Percentiles rank a stretch among this genome's conserved stretches.
Evolutionary conservation across 2,329 filamentous ascomycete genomes (phyloP).

Genomic region (Ophiocordyceps camponoti-floridani): DNA sequence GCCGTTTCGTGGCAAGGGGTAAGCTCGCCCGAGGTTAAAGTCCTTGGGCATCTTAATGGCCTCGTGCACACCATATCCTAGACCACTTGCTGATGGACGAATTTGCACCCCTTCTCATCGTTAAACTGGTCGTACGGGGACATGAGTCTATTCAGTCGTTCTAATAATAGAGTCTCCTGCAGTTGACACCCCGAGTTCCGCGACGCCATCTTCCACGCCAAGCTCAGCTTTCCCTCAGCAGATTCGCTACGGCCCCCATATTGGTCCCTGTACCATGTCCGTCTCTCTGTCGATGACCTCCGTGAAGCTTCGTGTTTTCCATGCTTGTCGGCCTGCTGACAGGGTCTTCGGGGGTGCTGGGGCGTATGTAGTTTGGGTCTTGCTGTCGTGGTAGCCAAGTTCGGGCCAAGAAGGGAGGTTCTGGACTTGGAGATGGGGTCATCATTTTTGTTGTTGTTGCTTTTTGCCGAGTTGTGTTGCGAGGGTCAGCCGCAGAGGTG

Average conservation of each 20-base stretch:
- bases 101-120: not conserved
- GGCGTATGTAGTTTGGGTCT: not conserved
- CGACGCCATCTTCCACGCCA: not conserved
- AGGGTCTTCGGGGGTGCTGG: not conserved
- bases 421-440: too few species aligned
- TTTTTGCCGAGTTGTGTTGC: not conserved
- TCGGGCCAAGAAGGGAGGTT: not conserved
- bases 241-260: not conserved
- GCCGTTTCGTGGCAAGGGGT: not conserved
- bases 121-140: not conserved
- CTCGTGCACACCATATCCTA: not conserved
- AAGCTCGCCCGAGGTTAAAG: not conserved
- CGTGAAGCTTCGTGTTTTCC: not conserved
- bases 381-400: not conserved
- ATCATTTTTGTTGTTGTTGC: not conserved
- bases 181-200: not conserved
- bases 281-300: not conserved
- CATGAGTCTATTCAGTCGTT: not conserved
- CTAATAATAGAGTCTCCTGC: not conserved
- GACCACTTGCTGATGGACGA: not conserved
- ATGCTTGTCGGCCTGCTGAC: not conserved
- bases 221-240: not conserved
- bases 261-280: not conserved
- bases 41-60: not conserved
- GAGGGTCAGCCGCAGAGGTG: not conserved